Conservation (phyloP, 1,284 basidiomycete genomes). For the Cryptococcus maquisensis region DNA sequence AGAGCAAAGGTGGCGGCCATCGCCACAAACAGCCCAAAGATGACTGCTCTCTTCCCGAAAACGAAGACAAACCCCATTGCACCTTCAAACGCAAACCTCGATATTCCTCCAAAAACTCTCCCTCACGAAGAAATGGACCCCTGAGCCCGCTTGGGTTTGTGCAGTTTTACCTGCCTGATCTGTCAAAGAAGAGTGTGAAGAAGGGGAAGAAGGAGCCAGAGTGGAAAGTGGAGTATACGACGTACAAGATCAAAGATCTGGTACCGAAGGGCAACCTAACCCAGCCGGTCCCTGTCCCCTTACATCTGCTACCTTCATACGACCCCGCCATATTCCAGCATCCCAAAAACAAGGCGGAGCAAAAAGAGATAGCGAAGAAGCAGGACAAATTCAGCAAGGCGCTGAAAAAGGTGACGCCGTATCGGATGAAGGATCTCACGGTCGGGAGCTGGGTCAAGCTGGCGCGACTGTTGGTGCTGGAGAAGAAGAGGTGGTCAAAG, state of each 20-base stretch:
- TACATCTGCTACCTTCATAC: slow-evolving; percentile 59
- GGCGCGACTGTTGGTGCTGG: slow-evolving; percentile 59
- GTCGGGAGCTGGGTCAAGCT: slow-evolving; percentile 71
- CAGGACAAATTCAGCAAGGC: slow-evolving; percentile 26
- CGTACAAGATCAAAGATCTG: slow-evolving; percentile 54
- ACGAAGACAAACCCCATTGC: slow-evolving; percentile 49
- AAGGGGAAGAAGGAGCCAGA: slow-evolving; percentile 59
- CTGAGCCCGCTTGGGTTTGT: slow-evolving; percentile 42
- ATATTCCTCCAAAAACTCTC: slow-evolving; percentile 40
- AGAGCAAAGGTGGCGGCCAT: slow-evolving; percentile 30
- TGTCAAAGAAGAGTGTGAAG: slow-evolving; percentile 51
- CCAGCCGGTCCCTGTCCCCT: slow-evolving; percentile 57
- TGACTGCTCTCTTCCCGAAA: slow-evolving; percentile 37
- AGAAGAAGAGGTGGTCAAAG: slow-evolving; percentile 60
- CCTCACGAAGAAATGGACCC: slow-evolving; percentile 35
- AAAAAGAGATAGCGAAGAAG: slow-evolving; percentile 7
- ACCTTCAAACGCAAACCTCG: slow-evolving; percentile 42
- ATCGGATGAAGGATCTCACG: slow-evolving; percentile 68
- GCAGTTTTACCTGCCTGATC: slow-evolving; percentile 67
- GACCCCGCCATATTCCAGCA: slow-evolving; percentile 14
- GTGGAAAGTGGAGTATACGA: slow-evolving; percentile 75
- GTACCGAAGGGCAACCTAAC: slow-evolving; percentile 33
- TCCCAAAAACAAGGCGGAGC: neutral
- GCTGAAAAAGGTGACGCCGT: slow-evolving; percentile 63
- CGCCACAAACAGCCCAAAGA: slow-evolving; percentile 36